phyloP scores from a whole-genome alignment of 1,139 yeast genomes.

The Martiniozyma asiatica region DNA sequence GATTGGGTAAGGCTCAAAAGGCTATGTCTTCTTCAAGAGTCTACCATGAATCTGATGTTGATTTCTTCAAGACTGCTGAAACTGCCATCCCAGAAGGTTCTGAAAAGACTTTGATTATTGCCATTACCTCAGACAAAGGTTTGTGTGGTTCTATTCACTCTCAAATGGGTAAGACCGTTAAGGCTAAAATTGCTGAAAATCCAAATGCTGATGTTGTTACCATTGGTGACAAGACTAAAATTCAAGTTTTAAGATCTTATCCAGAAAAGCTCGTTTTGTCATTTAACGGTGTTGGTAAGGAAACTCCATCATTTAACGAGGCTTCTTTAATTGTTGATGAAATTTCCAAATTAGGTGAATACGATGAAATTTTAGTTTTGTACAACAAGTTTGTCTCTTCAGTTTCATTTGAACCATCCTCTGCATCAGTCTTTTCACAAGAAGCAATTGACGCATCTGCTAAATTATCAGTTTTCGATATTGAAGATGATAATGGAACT shows the following conservation, averaged over 20 bases:
- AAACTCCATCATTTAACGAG: conserved; percentile 88
- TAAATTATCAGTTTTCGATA: conserved; percentile 71
- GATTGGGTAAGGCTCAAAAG: conserved; percentile 90
- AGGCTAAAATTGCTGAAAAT: conserved; percentile 48
- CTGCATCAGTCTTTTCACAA: conserved; percentile 55
- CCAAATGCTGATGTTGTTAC: conserved; percentile 75
- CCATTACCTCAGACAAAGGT: conserved; percentile 94
- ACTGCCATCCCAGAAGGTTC: conserved; percentile 41
- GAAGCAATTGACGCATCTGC: conserved; percentile 76
- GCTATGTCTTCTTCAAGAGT: conserved; percentile 86
- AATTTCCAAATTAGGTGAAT: conserved; percentile 55
- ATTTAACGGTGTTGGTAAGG: conserved; percentile 88
- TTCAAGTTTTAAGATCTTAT: conserved; percentile 78
- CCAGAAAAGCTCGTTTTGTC: conserved; percentile 59
- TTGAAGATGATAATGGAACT: conserved; percentile 63
- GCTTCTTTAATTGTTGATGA: conserved; percentile 84
- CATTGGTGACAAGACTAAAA: conserved; percentile 88
- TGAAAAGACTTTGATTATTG: conserved; percentile 63
- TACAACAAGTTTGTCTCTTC: conserved; percentile 84
- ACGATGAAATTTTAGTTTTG: conserved; percentile 68
- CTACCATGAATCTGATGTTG: conserved; percentile 69
- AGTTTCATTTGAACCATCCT: conserved; percentile 80
- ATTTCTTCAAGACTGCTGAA: conserved; percentile 74
- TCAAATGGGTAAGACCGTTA: conserved; percentile 81
- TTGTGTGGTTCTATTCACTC: conserved; percentile 98